These are phyloP conservation scores for Colletotrichum kahawae DNA, from an alignment of 2,329 filamentous ascomycete genomes.

Conservation along the genomic window DNA sequence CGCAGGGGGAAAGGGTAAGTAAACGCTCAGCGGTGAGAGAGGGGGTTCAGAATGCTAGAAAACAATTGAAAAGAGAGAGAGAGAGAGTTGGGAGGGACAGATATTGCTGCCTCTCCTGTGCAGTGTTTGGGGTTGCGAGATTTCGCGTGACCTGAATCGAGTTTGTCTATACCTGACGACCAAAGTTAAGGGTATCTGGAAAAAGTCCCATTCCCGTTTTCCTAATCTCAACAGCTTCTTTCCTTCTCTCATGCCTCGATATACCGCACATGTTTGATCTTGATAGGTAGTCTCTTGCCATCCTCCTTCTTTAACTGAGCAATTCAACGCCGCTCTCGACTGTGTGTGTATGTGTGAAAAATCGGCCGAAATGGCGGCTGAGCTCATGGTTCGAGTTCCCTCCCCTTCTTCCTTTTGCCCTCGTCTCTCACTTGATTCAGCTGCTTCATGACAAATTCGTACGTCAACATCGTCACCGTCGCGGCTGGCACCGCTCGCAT, in stretches of 20 bases:
- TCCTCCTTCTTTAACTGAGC: not conserved
- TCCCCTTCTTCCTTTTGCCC: constrained; percentile 38
- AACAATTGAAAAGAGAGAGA: constrained; percentile 3
- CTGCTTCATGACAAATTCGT: constrained; percentile 75
- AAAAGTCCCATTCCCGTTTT: constrained; percentile 20
- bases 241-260: not conserved
- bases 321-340: constrained; percentile 24
- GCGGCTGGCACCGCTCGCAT: constrained; percentile 93
- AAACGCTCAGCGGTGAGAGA: not conserved
- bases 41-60: not conserved
- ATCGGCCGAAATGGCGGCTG: not conserved
- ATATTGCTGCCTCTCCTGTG: not conserved
- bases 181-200: constrained; percentile 39
- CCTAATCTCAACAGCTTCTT: constrained; percentile 15
- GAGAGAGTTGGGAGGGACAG: not conserved
- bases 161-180: constrained; percentile 40
- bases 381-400: constrained; percentile 8
- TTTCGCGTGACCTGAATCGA: constrained; percentile 28
- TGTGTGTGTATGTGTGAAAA: not conserved
- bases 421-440: constrained; percentile 49
- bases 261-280: not conserved
- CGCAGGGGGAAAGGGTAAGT: not conserved
- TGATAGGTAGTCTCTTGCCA: not conserved
- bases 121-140: constrained; percentile 9
- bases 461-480: constrained; percentile 97